Base-by-base conservation (phyloP, 805 yeast genomes). In the Candida pini region DNA sequence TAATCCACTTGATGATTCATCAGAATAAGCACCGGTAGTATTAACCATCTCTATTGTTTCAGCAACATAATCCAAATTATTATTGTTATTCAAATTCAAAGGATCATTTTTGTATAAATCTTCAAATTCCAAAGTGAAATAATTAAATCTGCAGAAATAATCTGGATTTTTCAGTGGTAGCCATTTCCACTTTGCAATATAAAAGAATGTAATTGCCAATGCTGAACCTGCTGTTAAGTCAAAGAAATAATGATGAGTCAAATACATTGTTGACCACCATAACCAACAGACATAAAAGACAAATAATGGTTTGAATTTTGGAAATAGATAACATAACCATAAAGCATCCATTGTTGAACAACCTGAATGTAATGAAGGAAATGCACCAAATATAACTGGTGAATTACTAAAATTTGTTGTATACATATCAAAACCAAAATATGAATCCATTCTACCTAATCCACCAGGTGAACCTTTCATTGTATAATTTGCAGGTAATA, bases 231-330 rank as follows among this genome's bases (percentile, higher is more conserved):
- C 92, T 53, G 85, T 85, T 37, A 89, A 72, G 56, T 88, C 97
- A 43, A 89, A 77, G 54, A 90, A 89, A 58, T 89, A 89, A 60
- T 89, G 97, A 60, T 89, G 97, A 0, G 96, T 88, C 49, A 89
- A 69, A 60, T 89, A 89, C 97, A 90, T 89, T n/a, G 97, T 90
- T 24, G 92, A 73, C 97, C 97, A 89, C 97, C 97, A 89, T 47
- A 89, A 71, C 94, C 95, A 86, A 45, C 78, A 64, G n/a, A 86
- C 90, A 57, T 89, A 90, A 16, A 66, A 62, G 54, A 80, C 68
- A 66, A 86, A 82, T 5, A 79, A 43, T 5, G 81, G 73, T 1
- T 75, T 69, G 39, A 65, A 67, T 28, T 62, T 66, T 12, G 97
- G 97, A 58, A 88, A 88, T 35, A 87, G 64, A 65, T 86, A 85